Evolutionary conservation across 768 basidiomycete species (phyloP).

Genomic region (Rhizopogon salebrosus): DNA sequence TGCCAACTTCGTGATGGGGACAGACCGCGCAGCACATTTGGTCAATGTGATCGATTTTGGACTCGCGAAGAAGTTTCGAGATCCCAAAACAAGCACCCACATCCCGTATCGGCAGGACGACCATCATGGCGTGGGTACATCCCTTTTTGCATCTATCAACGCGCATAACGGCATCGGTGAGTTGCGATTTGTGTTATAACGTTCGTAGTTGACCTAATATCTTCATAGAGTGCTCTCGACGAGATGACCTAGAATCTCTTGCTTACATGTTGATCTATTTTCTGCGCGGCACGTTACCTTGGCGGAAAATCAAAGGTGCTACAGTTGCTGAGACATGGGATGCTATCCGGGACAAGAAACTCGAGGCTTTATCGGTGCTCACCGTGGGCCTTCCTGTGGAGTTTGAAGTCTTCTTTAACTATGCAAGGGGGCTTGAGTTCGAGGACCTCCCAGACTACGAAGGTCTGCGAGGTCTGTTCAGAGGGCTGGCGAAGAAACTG

Average conservation of each 20-base stretch:
- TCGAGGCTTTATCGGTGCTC: constrained; percentile 59
- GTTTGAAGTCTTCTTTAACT: constrained; percentile 73
- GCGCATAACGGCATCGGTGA: constrained; percentile 72
- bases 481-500: constrained; percentile 10
- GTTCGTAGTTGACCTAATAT: not conserved
- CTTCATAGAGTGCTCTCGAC: constrained; percentile 54
- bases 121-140: constrained; percentile 77
- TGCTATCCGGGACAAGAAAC: constrained; percentile 68
- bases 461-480: constrained; percentile 71
- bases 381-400: constrained; percentile 76
- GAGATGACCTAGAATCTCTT: constrained; percentile 76
- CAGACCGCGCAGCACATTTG: constrained; percentile 56
- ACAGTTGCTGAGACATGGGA: constrained; percentile 72
- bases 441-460: constrained; percentile 89
- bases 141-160: constrained; percentile 69
- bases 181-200: constrained; percentile 13
- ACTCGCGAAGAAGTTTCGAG: constrained; percentile 74
- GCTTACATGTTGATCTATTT: constrained; percentile 85
- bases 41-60: constrained; percentile 95
- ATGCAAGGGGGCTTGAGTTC: constrained; percentile 78
- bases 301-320: constrained; percentile 67
- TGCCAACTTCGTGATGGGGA: constrained; percentile 97
- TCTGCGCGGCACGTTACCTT: constrained; percentile 70
- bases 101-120: constrained; percentile 70
- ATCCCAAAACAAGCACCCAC: constrained; percentile 57